These are phyloP conservation scores for Candida mattraensis DNA, from an alignment of 805 yeast genomes.

Conservation along the genomic window DNA sequence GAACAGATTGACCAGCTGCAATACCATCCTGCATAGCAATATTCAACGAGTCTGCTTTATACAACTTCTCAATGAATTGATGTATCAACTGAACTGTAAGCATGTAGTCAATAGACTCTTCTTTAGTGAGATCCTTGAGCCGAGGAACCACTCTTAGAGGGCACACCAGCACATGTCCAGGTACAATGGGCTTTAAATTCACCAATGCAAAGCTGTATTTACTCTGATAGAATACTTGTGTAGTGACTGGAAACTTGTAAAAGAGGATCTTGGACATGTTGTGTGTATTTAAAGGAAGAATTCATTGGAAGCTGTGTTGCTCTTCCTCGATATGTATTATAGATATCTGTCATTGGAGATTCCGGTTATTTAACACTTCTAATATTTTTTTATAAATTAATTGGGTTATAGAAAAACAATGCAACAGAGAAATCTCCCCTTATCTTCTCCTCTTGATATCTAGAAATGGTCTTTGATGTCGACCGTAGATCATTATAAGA, in stretches of 20 bases:
- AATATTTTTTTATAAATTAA: too few relatives aligned
- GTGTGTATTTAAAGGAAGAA: background rate
- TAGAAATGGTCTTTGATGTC: too few relatives aligned
- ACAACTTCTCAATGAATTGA: conserved; percentile 60
- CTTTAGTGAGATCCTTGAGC: conserved; percentile 66
- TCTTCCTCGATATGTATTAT: too few relatives aligned
- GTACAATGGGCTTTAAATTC: conserved; percentile 86
- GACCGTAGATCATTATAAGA: conserved; percentile 53
- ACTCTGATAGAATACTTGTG: conserved; percentile 59
- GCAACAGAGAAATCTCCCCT: too few relatives aligned
- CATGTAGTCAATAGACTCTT: conserved; percentile 79
- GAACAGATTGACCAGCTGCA: conserved; percentile 94
- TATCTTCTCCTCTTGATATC: too few relatives aligned
- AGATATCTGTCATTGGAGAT: background rate
- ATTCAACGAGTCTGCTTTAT: conserved; percentile 80
- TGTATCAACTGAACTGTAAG: conserved; percentile 70
- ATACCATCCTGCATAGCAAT: conserved; percentile 96
- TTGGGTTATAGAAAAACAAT: too few relatives aligned
- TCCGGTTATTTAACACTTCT: conserved; percentile 1
- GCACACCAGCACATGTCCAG: conserved; percentile 90
- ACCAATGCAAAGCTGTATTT: conserved; percentile 79
- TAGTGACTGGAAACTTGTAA: conserved; percentile 52
- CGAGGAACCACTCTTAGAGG: conserved; percentile 72
- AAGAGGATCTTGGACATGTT: conserved; percentile 41
- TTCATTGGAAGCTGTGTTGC: too few relatives aligned